Conservation (phyloP, 768 basidiomycete genomes). For the Tephrocybe sp. region DNA sequence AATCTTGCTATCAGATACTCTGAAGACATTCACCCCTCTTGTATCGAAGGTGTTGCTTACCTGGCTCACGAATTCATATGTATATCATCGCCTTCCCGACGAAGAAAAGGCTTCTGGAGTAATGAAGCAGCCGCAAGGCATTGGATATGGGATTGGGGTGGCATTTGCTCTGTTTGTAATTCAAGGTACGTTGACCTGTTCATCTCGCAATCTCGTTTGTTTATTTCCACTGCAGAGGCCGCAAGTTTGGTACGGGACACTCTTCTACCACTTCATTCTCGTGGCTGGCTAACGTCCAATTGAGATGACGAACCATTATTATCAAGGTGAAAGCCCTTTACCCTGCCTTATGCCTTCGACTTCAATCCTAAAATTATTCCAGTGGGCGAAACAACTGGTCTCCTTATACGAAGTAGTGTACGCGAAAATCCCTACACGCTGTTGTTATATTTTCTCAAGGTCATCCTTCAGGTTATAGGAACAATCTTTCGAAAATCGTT, state of each 20-base stretch:
- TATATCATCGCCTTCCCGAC: slow-evolving; percentile 28
- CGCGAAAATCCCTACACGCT: neutral
- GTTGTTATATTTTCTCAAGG: neutral
- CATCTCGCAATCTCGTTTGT: neutral
- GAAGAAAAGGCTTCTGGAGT: slow-evolving; percentile 25
- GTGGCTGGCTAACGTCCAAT: neutral
- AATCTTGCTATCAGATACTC: slow-evolving; percentile 29
- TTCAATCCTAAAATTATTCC: neutral
- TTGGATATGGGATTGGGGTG: slow-evolving; percentile 53
- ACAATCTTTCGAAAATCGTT: slow-evolving; percentile 46
- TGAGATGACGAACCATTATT: slow-evolving; percentile 22
- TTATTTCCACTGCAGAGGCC: slow-evolving; percentile 18
- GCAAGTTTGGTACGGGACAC: slow-evolving; percentile 28
- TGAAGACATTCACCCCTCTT: slow-evolving; percentile 45
- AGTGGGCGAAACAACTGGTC: slow-evolving; percentile 15
- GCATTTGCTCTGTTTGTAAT: slow-evolving; percentile 48
- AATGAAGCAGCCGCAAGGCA: slow-evolving; percentile 32
- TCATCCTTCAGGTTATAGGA: slow-evolving; percentile 24
- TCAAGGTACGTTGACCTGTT: slow-evolving; percentile 34
- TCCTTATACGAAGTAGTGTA: slow-evolving; percentile 18
- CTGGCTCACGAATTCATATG: slow-evolving; percentile 43
- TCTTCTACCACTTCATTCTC: neutral
- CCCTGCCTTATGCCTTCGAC: neutral
- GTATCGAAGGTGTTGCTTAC: slow-evolving; percentile 45
- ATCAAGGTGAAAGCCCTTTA: slow-evolving; percentile 12